phyloP scores from a whole-genome alignment of 352 stramenopile genomes.

The Pythium plurisporium region DNA sequence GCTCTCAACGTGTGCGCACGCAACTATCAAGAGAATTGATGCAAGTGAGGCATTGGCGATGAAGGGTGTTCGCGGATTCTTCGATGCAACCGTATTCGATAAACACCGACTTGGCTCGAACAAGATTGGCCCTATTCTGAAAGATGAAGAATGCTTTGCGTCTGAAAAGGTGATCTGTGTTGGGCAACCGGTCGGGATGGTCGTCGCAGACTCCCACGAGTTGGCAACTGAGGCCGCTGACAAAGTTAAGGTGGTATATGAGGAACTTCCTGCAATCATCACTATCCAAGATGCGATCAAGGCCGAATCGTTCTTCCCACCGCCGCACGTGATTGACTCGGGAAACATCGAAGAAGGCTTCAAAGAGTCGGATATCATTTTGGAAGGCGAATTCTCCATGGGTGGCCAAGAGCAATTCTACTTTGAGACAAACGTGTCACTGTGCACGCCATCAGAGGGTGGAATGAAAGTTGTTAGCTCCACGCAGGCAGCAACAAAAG shows the following conservation, averaged over 20 bases:
- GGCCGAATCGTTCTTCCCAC: conserved; percentile 86
- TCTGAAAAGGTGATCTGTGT: conserved; percentile 64
- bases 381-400: conserved; percentile 87
- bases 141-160: conserved; percentile 88
- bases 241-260: conserved; percentile 88
- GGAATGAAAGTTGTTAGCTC: conserved; percentile 92
- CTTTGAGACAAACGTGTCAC: conserved; percentile 88
- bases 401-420: conserved; percentile 97
- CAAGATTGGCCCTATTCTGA: conserved; percentile 72
- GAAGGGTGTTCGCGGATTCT: conserved; percentile 87
- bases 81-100: conserved; percentile 71
- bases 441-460: conserved; percentile 80
- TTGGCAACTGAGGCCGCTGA: conserved; percentile 70
- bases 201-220: conserved; percentile 81
- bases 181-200: conserved; percentile 76
- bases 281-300: conserved; percentile 95
- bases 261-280: conserved; percentile 85
- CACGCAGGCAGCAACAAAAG: conserved; percentile 93
- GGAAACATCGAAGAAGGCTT: conserved; percentile 80
- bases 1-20: conserved; percentile 77
- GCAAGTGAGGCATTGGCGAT: conserved; percentile 72
- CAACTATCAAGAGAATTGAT: conserved; percentile 86
- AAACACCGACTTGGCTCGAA: conserved; percentile 63
- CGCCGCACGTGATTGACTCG: conserved; percentile 76
- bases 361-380: conserved; percentile 58